Evolutionary conservation across 2,329 filamentous ascomycete species (phyloP).

Genomic region (Zasmidium angulare): DNA sequence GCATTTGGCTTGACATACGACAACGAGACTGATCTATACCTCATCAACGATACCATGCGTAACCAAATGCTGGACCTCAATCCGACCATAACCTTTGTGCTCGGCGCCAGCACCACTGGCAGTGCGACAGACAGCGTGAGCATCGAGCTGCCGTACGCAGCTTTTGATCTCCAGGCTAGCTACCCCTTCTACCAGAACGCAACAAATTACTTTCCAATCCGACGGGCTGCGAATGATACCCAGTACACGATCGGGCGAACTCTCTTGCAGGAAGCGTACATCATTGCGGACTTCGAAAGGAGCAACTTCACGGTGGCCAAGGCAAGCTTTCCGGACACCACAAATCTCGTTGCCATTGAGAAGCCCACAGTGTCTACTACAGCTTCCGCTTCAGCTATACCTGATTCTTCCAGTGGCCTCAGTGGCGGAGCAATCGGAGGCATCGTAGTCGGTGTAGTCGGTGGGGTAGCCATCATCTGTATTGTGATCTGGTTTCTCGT

Average conservation of each 20-base stretch:
- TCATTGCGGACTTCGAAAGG: conserved; percentile 29
- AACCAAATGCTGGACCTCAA: conserved; percentile 31
- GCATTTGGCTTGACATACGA: conserved; percentile 42
- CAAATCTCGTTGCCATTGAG: conserved; percentile 8
- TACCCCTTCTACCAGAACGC: conserved; percentile 32
- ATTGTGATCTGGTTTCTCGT: conserved; percentile 36
- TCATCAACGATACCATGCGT: conserved; percentile 40
- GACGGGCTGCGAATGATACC: conserved; percentile 20
- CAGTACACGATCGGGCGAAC: conserved; percentile 30
- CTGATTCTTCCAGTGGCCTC: conserved; percentile 41
- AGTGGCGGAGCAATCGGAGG: conserved; percentile 89
- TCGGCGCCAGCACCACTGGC: conserved; percentile 18
- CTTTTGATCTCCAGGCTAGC: conserved; percentile 36
- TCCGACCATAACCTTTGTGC: conserved; percentile 37
- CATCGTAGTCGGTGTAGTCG: conserved; percentile 77
- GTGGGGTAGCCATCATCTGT: conserved; percentile 65
- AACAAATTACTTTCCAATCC: conserved; percentile 26
- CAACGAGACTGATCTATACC: conserved; percentile 35
- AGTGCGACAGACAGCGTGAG: conserved; percentile 17
- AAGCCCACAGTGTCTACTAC: neutral
- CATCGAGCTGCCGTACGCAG: conserved; percentile 40
- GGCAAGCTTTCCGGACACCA: conserved; percentile 13
- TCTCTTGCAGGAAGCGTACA: conserved; percentile 31
- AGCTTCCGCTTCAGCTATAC: neutral
- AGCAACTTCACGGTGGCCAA: conserved; percentile 27